Percentiles rank a stretch among this genome's conserved stretches.
Evolutionary conservation across 2,329 filamentous ascomycete species (phyloP).

Genomic region (Xylariaceae sp.): DNA sequence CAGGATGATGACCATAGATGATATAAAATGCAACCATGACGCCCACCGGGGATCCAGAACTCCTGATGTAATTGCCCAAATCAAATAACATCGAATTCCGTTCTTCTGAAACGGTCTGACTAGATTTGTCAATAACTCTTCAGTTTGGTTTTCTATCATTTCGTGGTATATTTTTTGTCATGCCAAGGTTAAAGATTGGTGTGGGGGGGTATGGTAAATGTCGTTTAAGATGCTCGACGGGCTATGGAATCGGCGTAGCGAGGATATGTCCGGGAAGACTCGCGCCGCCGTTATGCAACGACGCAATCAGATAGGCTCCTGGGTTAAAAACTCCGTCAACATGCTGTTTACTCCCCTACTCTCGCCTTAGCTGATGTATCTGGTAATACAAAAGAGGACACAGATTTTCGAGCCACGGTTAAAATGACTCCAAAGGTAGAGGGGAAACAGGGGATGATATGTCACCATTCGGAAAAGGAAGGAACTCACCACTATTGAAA

Average conservation of each 20-base stretch:
- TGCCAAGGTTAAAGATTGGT: too few relatives aligned
- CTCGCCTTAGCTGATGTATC: slow-evolving; percentile 10
- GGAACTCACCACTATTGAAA: slow-evolving; percentile 11
- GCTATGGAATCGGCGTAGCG: not conserved
- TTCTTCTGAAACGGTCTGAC: too few relatives aligned
- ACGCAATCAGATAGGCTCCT: slow-evolving; percentile 26
- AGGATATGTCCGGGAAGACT: slow-evolving; percentile 1
- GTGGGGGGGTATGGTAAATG: too few relatives aligned
- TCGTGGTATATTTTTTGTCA: not conserved
- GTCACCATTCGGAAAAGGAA: not conserved
- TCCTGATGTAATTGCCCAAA: too few relatives aligned
- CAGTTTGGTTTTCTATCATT: too few relatives aligned
- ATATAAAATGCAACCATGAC: not conserved
- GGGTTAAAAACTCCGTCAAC: slow-evolving; percentile 20
- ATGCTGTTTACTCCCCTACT: slow-evolving; percentile 10
- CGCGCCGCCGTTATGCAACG: slow-evolving; percentile 24
- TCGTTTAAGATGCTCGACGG: too few relatives aligned
- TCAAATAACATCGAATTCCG: too few relatives aligned
- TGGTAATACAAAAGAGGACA: not conserved
- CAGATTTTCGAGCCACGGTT: not conserved
- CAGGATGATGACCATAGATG: not conserved
- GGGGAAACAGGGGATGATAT: not conserved
- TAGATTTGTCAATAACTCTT: too few relatives aligned
- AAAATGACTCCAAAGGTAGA: too few relatives aligned
- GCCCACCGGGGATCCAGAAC: too few relatives aligned